These are phyloP conservation scores for Cercospora sp. DNA, from an alignment of 2,329 filamentous ascomycete genomes.

Conservation along the genomic window DNA sequence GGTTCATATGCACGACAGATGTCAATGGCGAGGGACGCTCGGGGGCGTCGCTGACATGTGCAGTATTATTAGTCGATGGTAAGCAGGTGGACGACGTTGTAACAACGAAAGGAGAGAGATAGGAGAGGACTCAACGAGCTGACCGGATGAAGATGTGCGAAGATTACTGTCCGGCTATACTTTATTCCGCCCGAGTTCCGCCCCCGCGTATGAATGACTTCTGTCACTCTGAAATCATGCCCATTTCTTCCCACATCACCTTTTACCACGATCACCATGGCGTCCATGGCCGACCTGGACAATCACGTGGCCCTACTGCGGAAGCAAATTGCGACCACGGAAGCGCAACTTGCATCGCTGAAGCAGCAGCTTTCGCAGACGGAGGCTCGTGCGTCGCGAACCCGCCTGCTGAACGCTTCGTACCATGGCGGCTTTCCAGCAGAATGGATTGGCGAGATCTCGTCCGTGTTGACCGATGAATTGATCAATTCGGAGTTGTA, in stretches of 20 bases:
- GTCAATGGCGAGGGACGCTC: not conserved
- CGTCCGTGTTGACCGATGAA: conserved; percentile 38
- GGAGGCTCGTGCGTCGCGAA: conserved; percentile 37
- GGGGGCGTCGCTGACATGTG: not conserved
- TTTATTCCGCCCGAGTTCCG: not conserved
- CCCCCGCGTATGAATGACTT: not conserved
- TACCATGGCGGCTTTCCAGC: conserved; percentile 44
- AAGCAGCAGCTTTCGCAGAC: conserved; percentile 46
- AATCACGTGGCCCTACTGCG: conserved; percentile 42
- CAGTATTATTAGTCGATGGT: not conserved
- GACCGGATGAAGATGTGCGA: not conserved
- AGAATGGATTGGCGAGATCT: conserved; percentile 46
- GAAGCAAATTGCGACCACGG: conserved; percentile 46
- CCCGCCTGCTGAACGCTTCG: conserved; percentile 33
- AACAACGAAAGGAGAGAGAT: not conserved
- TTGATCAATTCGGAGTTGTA: conserved; percentile 18
- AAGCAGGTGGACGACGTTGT: conserved; percentile 2
- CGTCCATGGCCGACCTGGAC: conserved; percentile 22
- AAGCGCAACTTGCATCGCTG: conserved; percentile 44
- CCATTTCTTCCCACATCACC: not conserved
- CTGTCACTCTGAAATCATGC: not conserved
- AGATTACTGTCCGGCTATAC: not conserved
- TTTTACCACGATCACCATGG: conserved; percentile 10
- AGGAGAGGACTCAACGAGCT: not conserved
- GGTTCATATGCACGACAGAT: not conserved